Evolutionary conservation across 2,329 filamentous ascomycete species (phyloP).

Genomic region (Cladophialophora chaetospira): DNA sequence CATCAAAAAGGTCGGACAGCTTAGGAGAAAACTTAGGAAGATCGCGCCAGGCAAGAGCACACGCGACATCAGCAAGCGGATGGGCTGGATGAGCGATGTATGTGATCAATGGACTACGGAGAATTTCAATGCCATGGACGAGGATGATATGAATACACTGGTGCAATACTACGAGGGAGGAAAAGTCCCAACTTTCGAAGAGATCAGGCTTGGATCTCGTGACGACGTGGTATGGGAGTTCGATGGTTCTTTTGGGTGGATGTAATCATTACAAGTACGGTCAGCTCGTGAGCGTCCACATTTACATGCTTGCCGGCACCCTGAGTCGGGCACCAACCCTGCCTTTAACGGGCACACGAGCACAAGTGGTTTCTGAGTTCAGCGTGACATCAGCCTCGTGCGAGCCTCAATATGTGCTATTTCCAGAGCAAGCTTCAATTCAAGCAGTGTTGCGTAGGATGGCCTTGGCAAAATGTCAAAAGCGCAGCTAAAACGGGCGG

Average conservation of each 20-base stretch:
- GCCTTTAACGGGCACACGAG: too few relatives aligned
- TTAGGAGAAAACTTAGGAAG: slow-evolving; percentile 77
- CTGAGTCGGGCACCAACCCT: too few relatives aligned
- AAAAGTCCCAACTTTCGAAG: slow-evolving; percentile 42
- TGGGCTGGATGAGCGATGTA: slow-evolving; percentile 79
- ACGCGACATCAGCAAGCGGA: slow-evolving; percentile 37
- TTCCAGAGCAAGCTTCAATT: too few relatives aligned
- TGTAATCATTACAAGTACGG: slow-evolving; percentile 13
- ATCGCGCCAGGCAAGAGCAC: slow-evolving; percentile 62
- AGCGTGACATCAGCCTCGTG: too few relatives aligned
- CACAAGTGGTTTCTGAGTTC: too few relatives aligned
- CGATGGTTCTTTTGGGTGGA: slow-evolving; percentile 34
- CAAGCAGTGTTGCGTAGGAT: too few relatives aligned
- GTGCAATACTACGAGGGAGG: slow-evolving; percentile 67
- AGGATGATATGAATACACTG: slow-evolving; percentile 82
- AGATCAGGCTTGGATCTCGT: slow-evolving; percentile 36
- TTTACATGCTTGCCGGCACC: too few relatives aligned
- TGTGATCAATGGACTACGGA: slow-evolving; percentile 85
- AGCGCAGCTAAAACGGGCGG: too few relatives aligned
- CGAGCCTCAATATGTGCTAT: too few relatives aligned
- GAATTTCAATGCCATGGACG: slow-evolving; percentile 78
- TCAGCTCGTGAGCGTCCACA: not conserved
- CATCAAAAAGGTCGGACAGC: slow-evolving; percentile 77
- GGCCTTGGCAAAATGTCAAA: too few relatives aligned
- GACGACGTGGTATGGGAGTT: slow-evolving; percentile 32